A percentile compares a stretch with the other conserved stretches of the same genome.
phyloP scores from a whole-genome alignment of 192 early-diverging fungal species.

The Coemansia sp. region DNA sequence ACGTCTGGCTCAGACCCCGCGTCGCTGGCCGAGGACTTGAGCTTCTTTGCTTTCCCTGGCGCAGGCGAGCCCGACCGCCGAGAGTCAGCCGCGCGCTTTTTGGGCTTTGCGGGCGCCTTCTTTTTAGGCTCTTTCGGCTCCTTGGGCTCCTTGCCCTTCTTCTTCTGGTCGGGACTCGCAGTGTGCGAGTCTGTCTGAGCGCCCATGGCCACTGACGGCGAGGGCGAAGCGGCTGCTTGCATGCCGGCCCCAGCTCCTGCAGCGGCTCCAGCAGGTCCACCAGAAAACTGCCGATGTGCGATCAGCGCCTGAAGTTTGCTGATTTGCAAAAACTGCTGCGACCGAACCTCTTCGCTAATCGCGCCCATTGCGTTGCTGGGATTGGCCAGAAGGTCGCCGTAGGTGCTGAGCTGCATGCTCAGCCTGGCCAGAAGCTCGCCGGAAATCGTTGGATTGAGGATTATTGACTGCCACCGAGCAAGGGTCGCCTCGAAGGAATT shows the following conservation, averaged over 20 bases:
- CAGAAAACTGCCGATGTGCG: conserved; percentile 37
- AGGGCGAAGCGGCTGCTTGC: not conserved
- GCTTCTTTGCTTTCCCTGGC: conserved; percentile 10
- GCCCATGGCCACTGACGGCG: conserved; percentile 6
- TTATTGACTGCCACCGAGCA: conserved; percentile 48
- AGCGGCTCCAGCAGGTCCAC: conserved; percentile 8
- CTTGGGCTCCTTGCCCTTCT: conserved; percentile 7
- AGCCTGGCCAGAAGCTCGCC: conserved; percentile 37
- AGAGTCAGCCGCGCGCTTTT: conserved; percentile 30
- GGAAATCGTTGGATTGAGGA: conserved; percentile 33
- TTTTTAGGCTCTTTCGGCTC: conserved; percentile 22
- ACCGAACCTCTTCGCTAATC: conserved; percentile 31
- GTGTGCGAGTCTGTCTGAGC: conserved; percentile 27
- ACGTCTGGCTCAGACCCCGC: conserved; percentile 12
- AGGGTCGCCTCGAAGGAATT: conserved; percentile 22
- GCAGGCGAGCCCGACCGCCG: conserved; percentile 33
- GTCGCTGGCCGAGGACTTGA: conserved; percentile 10
- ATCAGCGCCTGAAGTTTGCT: conserved; percentile 44
- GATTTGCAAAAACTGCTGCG: conserved; percentile 42
- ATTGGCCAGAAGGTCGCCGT: conserved; percentile 21
- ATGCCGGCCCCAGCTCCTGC: not conserved
- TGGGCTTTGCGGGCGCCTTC: conserved; percentile 13
- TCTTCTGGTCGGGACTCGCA: conserved; percentile 31
- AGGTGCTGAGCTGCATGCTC: conserved; percentile 50
- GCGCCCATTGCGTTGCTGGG: conserved; percentile 13